Evolutionary conservation across 192 early-diverging fungal species (phyloP), one percentile per base, ranked within the genome.

Genomic region (Hyaloraphidium curvatum): DNA sequence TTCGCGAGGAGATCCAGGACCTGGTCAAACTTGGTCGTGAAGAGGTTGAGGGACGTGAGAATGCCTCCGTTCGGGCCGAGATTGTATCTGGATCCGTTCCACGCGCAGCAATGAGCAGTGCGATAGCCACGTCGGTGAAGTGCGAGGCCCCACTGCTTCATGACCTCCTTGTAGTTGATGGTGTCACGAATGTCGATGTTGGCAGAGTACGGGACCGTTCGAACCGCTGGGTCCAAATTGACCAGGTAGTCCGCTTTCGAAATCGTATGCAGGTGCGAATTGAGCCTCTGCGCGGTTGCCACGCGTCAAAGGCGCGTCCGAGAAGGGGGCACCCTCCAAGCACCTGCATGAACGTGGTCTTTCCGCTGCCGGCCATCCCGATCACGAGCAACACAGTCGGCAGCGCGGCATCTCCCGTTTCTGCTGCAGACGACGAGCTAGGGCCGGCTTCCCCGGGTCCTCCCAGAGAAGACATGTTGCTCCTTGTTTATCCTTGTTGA

Each of bases 161-260:
- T 97, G 31, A 97, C 93, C 61, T 94, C 82, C 70, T 93, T 92
- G 73, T 94, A 97, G 71, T 97, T 88, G 23, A 97, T 82, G 2
- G 91, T 92, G 67, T 97, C 93, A 21, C 91, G 73, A 56, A 97
- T 93, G 62, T 97, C 93, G 54, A 97, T 90, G 63, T 97, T 91
- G 35, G 89, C 84, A n/a, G 78, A 75, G 63, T 85, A 97, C 5
- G 89, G 89, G 23, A 97, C 69, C 40, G 79, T 64, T 0, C 62
- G 60, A 1, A 94, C 89, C 19, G 93, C 93, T 1, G 93, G 91
- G 57, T 97, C 93, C 56, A 97, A 71, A 65, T 97, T 97, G 39
- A 97, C 61, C 19, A 91, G 77, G 65, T 97, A 97, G 31, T 81
- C 84, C 27, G 82, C 72, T 40, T 68, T 73, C 54, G 77, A 75